These are phyloP conservation scores for Heteromeles arbutifolia DNA, from an alignment of 306 rosid genomes.

Conservation along the genomic window DNA sequence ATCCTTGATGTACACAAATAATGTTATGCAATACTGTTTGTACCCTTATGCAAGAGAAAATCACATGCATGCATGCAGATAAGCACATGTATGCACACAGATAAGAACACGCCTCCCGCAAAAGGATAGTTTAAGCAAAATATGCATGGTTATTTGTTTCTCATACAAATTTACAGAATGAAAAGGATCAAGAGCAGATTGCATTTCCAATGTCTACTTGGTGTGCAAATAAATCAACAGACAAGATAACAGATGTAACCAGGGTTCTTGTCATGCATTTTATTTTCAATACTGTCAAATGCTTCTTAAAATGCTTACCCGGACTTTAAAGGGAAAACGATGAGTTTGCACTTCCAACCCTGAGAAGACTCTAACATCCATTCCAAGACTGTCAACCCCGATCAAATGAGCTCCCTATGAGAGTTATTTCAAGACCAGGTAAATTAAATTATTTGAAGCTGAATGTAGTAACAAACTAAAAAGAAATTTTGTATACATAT, in stretches of 20 bases:
- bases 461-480: neutral
- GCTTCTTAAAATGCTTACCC: conserved; percentile 59
- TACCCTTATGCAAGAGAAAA: neutral
- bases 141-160: neutral
- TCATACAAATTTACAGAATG: neutral
- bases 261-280: neutral
- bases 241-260: no score
- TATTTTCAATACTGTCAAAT: no score
- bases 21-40: neutral
- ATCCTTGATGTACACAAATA: no score
- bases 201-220: no score
- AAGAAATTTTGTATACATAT: neutral
- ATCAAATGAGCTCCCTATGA: conserved; percentile 75
- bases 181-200: neutral
- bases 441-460: neutral
- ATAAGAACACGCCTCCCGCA: neutral
- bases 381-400: conserved; percentile 88
- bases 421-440: neutral
- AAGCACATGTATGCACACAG: no score
- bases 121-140: neutral
- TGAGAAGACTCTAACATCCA: conserved; percentile 69
- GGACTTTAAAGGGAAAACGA: conserved; percentile 82
- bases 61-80: neutral
- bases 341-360: conserved; percentile 71
- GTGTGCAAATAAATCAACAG: no score